These are phyloP conservation scores for Coniochaeta sp. DNA, from an alignment of 2,329 filamentous ascomycete species.

Conservation along the genomic window DNA sequence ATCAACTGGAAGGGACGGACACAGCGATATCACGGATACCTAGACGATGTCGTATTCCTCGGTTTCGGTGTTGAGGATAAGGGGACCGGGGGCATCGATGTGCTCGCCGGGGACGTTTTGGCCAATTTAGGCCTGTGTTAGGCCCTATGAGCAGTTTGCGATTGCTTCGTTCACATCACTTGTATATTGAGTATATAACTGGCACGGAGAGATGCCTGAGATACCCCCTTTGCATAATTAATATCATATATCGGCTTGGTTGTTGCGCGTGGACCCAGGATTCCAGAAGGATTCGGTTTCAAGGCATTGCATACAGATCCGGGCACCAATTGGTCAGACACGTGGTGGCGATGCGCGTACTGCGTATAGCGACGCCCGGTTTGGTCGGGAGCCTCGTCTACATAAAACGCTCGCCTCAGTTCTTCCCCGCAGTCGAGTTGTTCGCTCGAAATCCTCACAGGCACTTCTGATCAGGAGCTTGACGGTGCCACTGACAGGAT, in stretches of 20 bases:
- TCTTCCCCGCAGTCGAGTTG: not conserved
- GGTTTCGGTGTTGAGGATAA: constrained; percentile 50
- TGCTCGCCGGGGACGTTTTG: constrained; percentile 41
- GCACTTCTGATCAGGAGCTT: not conserved
- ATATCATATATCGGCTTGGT: not conserved
- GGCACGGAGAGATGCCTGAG: not conserved
- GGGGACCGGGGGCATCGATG: constrained; percentile 39
- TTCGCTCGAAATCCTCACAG: not conserved
- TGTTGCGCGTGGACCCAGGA: not conserved
- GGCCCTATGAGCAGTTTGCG: not conserved
- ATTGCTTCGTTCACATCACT: not conserved
- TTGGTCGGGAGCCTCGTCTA: not conserved
- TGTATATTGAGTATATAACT: not conserved
- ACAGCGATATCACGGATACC: constrained; percentile 45
- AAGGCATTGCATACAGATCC: not conserved
- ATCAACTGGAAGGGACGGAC: constrained; percentile 45
- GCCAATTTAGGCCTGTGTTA: constrained; percentile 28
- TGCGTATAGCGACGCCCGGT: not conserved
- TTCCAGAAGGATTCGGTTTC: too few species aligned
- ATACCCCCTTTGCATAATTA: not conserved
- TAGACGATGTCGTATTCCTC: constrained; percentile 48
- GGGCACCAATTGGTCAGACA: not conserved
- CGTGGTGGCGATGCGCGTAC: not conserved
- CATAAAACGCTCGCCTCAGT: not conserved
- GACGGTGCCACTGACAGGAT: not conserved